Evolutionary conservation across 768 basidiomycete genomes (phyloP).

Genomic region (Russula compacta): DNA sequence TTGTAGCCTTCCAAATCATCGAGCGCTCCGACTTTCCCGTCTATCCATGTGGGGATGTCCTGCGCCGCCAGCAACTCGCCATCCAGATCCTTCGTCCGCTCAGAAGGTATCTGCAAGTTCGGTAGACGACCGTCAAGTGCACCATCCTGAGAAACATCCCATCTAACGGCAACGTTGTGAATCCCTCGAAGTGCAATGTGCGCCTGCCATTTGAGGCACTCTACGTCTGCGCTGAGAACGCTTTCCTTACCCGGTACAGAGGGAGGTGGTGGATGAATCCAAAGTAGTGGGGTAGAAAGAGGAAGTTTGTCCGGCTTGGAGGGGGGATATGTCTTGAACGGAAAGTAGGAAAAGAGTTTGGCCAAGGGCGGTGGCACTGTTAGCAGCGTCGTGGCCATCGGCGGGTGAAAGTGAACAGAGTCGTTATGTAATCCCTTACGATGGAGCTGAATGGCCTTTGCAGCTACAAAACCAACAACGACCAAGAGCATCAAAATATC

Average conservation of each 20-base stretch:
- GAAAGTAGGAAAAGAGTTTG: constrained; percentile 20
- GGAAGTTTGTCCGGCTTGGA: constrained; percentile 4
- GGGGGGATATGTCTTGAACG: constrained; percentile 22
- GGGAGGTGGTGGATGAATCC: constrained; percentile 47
- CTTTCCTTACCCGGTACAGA: constrained; percentile 14
- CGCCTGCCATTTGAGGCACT: constrained; percentile 88
- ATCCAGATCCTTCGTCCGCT: constrained; percentile 26
- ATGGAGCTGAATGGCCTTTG: not conserved
- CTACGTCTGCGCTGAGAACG: constrained; percentile 64
- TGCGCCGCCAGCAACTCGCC: constrained; percentile 54
- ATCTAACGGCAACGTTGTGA: constrained; percentile 43
- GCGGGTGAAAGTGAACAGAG: not conserved
- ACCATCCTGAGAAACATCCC: constrained; percentile 62
- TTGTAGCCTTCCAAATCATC: constrained; percentile 58
- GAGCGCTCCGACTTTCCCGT: constrained; percentile 36
- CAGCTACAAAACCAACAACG: not conserved
- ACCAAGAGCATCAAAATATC: not conserved
- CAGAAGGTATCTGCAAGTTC: constrained; percentile 50
- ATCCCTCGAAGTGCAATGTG: constrained; percentile 64
- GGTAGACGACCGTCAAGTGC: constrained; percentile 62
- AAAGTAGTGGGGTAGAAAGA: constrained; percentile 42
- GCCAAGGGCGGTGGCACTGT: constrained; percentile 9
- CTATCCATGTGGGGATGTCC: constrained; percentile 68
- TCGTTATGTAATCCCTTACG: not conserved
- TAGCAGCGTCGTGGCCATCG: constrained; percentile 19